These are phyloP conservation scores for Fusarium papillatum DNA, from an alignment of 2,329 filamentous ascomycete species.

Conservation along the genomic window DNA sequence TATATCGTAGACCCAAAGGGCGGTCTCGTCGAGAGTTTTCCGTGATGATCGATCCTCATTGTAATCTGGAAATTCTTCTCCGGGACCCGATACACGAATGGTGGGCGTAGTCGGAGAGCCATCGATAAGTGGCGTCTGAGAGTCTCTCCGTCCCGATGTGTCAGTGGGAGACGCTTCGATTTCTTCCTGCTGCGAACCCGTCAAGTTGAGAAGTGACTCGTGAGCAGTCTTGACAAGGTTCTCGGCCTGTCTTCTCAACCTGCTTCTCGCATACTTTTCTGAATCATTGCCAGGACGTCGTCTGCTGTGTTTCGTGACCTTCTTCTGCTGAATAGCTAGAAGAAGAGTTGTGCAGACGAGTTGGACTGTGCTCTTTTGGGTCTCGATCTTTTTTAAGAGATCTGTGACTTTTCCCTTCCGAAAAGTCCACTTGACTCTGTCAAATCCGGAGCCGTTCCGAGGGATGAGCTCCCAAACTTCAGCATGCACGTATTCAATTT, in stretches of 20 bases:
- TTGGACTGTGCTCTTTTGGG: neutral
- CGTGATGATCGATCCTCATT: neutral
- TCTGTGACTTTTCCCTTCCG: neutral
- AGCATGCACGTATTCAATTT: neutral
- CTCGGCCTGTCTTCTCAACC: neutral
- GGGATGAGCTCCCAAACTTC: neutral
- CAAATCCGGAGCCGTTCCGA: neutral
- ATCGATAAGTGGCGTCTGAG: neutral
- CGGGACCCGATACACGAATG: neutral
- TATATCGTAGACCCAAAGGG: neutral
- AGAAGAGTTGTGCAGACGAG: neutral
- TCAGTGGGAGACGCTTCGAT: neutral
- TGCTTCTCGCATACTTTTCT: neutral
- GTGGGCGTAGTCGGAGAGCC: neutral
- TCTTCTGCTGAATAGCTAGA: neutral
- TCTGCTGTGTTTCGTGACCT: neutral
- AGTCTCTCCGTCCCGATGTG: neutral
- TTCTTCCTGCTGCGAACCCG: neutral
- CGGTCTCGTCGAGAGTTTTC: neutral
- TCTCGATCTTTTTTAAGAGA: neutral
- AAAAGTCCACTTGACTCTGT: neutral
- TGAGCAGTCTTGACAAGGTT: slow-evolving; percentile 4
- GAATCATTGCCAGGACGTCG: neutral
- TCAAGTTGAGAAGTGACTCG: neutral
- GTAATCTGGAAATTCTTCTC: neutral